phyloP scores from a whole-genome alignment of 2,329 filamentous ascomycete genomes.

The Didymella pinodella region DNA sequence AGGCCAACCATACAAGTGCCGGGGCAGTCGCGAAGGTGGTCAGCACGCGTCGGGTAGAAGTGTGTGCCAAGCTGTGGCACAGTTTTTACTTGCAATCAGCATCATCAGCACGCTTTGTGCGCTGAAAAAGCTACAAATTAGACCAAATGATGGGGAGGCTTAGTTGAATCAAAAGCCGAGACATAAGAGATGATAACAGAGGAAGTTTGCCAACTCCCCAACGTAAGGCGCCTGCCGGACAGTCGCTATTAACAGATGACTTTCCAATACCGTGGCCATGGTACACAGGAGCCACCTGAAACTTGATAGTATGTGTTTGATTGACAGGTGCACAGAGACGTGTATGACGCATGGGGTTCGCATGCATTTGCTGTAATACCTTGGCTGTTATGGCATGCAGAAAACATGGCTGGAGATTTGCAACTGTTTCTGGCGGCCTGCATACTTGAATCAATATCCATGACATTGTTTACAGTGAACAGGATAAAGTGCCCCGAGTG shows the following conservation, averaged over 20 bases:
- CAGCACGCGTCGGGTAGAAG: conserved; percentile 14
- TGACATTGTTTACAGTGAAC: background rate
- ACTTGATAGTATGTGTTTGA: background rate
- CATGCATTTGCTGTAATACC: conserved; percentile 1
- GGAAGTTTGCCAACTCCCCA: background rate
- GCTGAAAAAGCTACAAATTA: background rate
- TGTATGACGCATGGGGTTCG: background rate
- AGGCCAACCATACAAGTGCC: conserved; percentile 4
- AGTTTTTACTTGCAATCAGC: conserved; percentile 14
- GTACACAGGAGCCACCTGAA: background rate
- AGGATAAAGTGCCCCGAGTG: background rate
- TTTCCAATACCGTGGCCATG: background rate
- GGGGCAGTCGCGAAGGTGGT: conserved; percentile 11
- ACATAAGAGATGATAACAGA: too few relatives aligned
- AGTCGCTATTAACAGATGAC: background rate
- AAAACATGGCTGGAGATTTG: background rate
- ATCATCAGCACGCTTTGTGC: background rate
- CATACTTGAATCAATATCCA: background rate
- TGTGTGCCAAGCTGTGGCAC: conserved; percentile 10
- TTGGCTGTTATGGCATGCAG: background rate
- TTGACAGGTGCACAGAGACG: background rate
- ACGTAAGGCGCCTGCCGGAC: background rate
- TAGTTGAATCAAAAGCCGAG: background rate
- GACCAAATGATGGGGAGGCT: background rate
- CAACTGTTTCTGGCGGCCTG: background rate